Evolutionary conservation across 192 early-diverging fungal genomes (phyloP).

Genomic region (Dispira parvispora): DNA sequence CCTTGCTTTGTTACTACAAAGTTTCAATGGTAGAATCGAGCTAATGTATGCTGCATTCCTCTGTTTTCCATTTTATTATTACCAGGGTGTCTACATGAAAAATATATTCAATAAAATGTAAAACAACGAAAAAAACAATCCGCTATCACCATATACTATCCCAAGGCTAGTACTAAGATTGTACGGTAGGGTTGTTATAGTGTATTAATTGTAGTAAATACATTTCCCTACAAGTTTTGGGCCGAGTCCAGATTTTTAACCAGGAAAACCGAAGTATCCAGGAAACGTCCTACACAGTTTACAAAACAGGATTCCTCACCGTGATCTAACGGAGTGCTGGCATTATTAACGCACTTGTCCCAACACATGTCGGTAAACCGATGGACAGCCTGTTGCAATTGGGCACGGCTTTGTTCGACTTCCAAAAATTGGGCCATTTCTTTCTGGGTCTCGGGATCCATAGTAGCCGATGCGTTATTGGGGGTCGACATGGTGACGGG

Average conservation of each 20-base stretch:
- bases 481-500: too few species aligned
- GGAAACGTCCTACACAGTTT: neutral
- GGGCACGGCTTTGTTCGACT: neutral
- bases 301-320: neutral
- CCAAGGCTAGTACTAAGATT: neutral
- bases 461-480: too few species aligned
- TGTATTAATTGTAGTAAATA: neutral
- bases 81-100: neutral
- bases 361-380: conserved; percentile 1
- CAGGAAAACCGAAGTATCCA: neutral
- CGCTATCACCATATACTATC: neutral
- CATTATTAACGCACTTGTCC: neutral
- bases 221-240: neutral
- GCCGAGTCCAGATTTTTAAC: neutral
- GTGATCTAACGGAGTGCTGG: neutral
- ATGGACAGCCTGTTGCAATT: neutral
- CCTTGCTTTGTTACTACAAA: too few species aligned
- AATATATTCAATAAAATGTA: neutral
- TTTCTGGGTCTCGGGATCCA: neutral
- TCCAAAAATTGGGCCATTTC: neutral
- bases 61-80: too few species aligned
- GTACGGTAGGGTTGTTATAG: neutral
- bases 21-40: too few species aligned
- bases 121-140: neutral
- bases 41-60: too few species aligned